Evolutionary conservation across 768 basidiomycete species (phyloP).

Genomic region (Naganishia vishniacii): DNA sequence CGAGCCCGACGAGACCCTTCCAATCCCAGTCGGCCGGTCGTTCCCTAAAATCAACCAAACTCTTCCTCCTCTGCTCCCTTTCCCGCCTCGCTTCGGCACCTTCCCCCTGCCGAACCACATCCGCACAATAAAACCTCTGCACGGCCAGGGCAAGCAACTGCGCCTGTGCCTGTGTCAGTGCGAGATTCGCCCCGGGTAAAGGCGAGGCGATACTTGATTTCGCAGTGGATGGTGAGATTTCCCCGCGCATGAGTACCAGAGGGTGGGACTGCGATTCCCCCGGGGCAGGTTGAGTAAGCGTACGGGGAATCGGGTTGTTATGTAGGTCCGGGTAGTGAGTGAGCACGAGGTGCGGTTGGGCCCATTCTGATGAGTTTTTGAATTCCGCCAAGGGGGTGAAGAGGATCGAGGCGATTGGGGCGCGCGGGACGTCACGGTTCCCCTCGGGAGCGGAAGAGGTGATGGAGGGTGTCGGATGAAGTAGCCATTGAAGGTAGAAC

Average conservation of each 20-base stretch:
- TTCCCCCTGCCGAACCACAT: slow-evolving; percentile 31
- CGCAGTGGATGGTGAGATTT: slow-evolving; percentile 68
- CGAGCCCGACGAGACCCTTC: slow-evolving; percentile 65
- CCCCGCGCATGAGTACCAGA: slow-evolving; percentile 79
- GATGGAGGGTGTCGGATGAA: slow-evolving; percentile 56
- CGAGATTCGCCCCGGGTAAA: slow-evolving; percentile 23
- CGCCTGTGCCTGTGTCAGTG: slow-evolving; percentile 72
- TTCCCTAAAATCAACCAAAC: slow-evolving; percentile 71
- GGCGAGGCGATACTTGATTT: slow-evolving; percentile 31
- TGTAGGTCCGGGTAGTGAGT: slow-evolving; percentile 89
- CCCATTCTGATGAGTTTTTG: slow-evolving; percentile 73
- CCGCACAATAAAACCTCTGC: slow-evolving; percentile 69
- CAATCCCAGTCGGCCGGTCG: slow-evolving; percentile 72
- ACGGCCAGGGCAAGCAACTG: slow-evolving; percentile 72
- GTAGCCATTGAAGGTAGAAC: slow-evolving; percentile 83
- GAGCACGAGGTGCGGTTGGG: slow-evolving; percentile 82
- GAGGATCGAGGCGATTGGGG: slow-evolving; percentile 61
- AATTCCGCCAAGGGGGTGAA: slow-evolving; percentile 93
- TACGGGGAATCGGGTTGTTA: slow-evolving; percentile 31
- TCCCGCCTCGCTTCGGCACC: slow-evolving; percentile 46
- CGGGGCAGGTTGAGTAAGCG: neutral
- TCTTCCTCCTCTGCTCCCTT: slow-evolving; percentile 46
- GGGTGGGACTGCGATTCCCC: slow-evolving; percentile 57
- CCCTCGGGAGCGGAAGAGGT: neutral
- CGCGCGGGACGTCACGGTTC: slow-evolving; percentile 49